These are phyloP conservation scores for Hygrophila difformis DNA, from an alignment of 257 asterid genomes.

Conservation along the genomic window DNA sequence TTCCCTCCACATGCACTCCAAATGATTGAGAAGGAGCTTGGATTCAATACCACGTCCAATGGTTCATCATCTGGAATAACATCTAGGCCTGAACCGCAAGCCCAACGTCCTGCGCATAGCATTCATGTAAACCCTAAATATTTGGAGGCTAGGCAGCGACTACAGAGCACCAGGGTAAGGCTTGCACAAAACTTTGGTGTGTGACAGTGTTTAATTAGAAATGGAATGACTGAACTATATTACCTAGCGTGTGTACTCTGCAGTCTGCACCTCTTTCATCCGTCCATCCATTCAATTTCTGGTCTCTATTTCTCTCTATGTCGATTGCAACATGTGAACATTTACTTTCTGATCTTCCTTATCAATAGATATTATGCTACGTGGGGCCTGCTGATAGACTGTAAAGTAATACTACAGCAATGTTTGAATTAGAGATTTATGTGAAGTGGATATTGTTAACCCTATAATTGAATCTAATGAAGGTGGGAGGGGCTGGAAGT, in stretches of 20 bases:
- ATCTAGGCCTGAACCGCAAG: constrained; percentile 38
- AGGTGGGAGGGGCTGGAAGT: constrained; percentile 35
- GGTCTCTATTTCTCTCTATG: too few relatives aligned
- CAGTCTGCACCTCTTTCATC: too few relatives aligned
- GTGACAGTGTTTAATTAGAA: too few relatives aligned
- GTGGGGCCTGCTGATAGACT: too few relatives aligned
- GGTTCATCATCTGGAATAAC: constrained; percentile 43
- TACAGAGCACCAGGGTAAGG: constrained; percentile 45
- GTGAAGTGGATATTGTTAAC: background rate
- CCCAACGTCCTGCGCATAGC: constrained; percentile 44
- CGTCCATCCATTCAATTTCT: too few relatives aligned
- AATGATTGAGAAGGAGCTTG: constrained; percentile 64
- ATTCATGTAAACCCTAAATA: constrained; percentile 77
- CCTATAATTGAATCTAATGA: constrained; percentile 16
- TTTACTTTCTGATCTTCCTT: too few relatives aligned
- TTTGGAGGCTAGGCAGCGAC: constrained; percentile 56
- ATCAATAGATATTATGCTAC: too few relatives aligned
- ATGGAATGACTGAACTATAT: too few relatives aligned
- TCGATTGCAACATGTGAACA: too few relatives aligned
- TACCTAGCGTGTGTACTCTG: too few relatives aligned
- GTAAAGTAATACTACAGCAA: too few relatives aligned
- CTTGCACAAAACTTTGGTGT: too few relatives aligned
- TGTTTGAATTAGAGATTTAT: background rate
- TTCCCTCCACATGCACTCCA: constrained; percentile 53
- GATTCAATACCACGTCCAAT: constrained; percentile 34